A percentile compares a stretch with the other conserved stretches of the same genome.
Conservation (phyloP, 352 stramenopile species). For the Peronospora belbahrii region DNA sequence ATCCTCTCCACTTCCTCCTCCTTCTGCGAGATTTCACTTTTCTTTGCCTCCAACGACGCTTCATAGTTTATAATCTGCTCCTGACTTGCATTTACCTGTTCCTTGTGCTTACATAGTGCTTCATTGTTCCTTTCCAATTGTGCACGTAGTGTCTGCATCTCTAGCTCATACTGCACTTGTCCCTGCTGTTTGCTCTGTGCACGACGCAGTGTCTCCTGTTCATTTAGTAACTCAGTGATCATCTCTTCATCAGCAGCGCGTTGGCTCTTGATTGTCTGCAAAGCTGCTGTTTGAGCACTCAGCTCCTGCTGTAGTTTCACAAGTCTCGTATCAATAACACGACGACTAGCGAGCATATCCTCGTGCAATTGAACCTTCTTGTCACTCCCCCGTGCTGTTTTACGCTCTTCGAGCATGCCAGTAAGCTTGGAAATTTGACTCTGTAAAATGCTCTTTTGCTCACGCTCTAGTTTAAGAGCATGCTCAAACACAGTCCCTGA, state of each 20-base stretch:
- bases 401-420: conserved; percentile 53
- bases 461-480: conserved; percentile 68
- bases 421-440: conserved; percentile 77
- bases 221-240: conserved; percentile 77
- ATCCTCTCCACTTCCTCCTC: conserved; percentile 75
- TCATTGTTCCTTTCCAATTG: conserved; percentile 67
- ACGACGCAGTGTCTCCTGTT: conserved; percentile 64
- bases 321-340: conserved; percentile 79
- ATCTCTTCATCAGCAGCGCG: conserved; percentile 70
- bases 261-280: conserved; percentile 64
- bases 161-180: conserved; percentile 46
- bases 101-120: conserved; percentile 57
- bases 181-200: conserved; percentile 44
- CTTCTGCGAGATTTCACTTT: conserved; percentile 57
- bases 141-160: conserved; percentile 61
- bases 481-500: conserved; percentile 82
- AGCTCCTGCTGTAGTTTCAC: conserved; percentile 65
- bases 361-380: conserved; percentile 55
- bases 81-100: conserved; percentile 57
- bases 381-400: conserved; percentile 29
- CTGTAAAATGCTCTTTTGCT: conserved; percentile 63
- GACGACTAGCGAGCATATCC: conserved; percentile 79
- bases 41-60: conserved; percentile 50
- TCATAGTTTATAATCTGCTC: conserved; percentile 67
- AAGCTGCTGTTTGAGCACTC: conserved; percentile 38